Percentiles rank a stretch among this genome's conserved stretches.
Evolutionary conservation across 2,329 filamentous ascomycete genomes (phyloP).

Genomic region (Geosmithia putterillii): DNA sequence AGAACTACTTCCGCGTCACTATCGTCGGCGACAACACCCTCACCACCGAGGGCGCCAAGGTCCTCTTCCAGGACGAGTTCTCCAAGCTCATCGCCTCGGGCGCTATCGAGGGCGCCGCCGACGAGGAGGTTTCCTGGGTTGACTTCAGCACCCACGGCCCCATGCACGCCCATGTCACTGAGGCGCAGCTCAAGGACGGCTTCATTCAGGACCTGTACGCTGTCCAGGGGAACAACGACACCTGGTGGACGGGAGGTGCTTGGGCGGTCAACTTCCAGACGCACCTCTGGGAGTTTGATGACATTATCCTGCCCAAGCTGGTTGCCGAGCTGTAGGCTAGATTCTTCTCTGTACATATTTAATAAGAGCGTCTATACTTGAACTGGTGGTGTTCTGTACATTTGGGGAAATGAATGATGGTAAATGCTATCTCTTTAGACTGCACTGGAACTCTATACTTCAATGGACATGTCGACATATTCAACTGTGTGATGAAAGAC

Average conservation of each 20-base stretch:
- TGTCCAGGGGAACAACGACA: conserved; percentile 29
- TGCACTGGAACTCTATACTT: no score
- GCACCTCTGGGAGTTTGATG: conserved; percentile 20
- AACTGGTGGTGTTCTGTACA: no score
- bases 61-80: conserved; percentile 12
- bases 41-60: conserved; percentile 9
- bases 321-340: background rate
- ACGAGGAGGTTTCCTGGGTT: conserved; percentile 15
- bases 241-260: conserved; percentile 30
- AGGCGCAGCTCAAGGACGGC: conserved; percentile 19
- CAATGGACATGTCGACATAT: no score
- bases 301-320: conserved; percentile 10
- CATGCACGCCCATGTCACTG: conserved; percentile 18
- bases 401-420: no score
- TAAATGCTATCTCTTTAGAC: no score
- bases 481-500: no score
- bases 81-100: conserved; percentile 14
- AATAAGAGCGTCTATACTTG: no score
- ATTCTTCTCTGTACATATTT: no score
- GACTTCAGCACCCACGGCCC: conserved; percentile 22
- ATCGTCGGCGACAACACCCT: conserved; percentile 12
- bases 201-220: conserved; percentile 27
- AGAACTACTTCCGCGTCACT: conserved; percentile 17
- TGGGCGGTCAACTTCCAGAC: conserved; percentile 18
- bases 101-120: conserved; percentile 9